Base-by-base conservation (phyloP, 1,284 basidiomycete species). In the Papiliotrema flavescens region DNA sequence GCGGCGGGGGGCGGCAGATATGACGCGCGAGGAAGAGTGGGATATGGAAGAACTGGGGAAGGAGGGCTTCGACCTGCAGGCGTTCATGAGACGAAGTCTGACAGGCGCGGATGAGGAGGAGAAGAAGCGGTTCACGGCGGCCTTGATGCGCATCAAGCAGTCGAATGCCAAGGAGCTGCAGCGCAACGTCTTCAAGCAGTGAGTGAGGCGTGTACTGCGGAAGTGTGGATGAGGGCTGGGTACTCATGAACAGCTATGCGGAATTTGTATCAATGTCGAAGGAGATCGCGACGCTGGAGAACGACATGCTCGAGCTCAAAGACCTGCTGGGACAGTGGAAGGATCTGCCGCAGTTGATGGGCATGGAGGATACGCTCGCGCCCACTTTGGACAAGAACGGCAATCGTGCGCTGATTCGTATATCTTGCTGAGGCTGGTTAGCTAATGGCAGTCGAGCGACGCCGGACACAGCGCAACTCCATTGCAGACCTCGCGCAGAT, bases 211-310 rank as follows among this genome's bases (percentile, higher is more conserved):
- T n/a, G n/a, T n/a, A n/a, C 17, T 15, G 9, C 14, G 4, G 19
- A 35, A 3, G 20, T 13, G 14, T 14, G 20, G 32, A n/a, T 23
- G 13, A 26, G 11, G 19, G 55, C 47, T 24, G 20, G 7, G 42
- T 40, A 19, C 22, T 24, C 39, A 44, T 15, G 7, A 5, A 22
- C 65, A 94, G 91, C 76, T 98, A 98, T 70, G 87, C 90, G 39
- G 92, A 98, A 70, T 98, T 98, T 70, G 91, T 99, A 46, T 82
- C 88, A 44, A 91, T 98, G 44, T 96, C 93, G 8, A 98, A 98
- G 70, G 96, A 98, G 76, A 95, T 98, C 45, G 88, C 90, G 7
- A 88, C 89, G 0, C 82, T 99, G 13, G 95, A 98, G 79, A 97
- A 95, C 71, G 94, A 98, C 73, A 91, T 98, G 89, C 83, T 98